phyloP scores from a whole-genome alignment of 1,139 yeast genomes.

The Hansenula sp. region DNA sequence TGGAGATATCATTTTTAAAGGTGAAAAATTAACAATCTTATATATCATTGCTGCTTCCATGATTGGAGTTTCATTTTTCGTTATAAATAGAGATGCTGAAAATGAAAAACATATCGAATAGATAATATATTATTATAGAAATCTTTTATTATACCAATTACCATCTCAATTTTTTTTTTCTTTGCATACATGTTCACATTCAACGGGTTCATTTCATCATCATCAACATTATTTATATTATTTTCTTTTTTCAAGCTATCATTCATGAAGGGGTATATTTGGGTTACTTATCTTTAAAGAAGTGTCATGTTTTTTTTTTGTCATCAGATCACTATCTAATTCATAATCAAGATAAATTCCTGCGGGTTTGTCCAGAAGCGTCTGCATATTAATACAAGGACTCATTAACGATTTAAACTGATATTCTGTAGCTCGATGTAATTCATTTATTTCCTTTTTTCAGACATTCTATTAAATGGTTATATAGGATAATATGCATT shows the following conservation, averaged over 20 bases:
- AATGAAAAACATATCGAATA: slow-evolving; percentile 36
- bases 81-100: slow-evolving; percentile 76
- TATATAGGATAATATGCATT: background rate
- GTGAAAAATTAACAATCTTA: slow-evolving; percentile 51
- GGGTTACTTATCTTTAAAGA: background rate
- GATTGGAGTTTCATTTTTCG: slow-evolving; percentile 79
- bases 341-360: too few species aligned
- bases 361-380: too few species aligned
- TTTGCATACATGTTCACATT: background rate
- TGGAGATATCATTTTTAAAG: slow-evolving; percentile 78
- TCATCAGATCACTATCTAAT: too few species aligned
- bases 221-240: background rate
- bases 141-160: too few species aligned
- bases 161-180: background rate
- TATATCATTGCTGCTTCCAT: slow-evolving; percentile 78
- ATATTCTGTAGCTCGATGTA: too few species aligned
- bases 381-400: too few species aligned
- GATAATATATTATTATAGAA: background rate
- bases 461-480: too few species aligned
- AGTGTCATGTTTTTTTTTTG: background rate
- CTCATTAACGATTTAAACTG: too few species aligned
- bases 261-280: background rate
- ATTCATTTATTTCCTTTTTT: too few species aligned
- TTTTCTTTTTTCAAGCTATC: background rate
- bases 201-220: background rate